Evolutionary conservation across 1,284 basidiomycete genomes (phyloP).

Genomic region (Rhizoctonia solani): DNA sequence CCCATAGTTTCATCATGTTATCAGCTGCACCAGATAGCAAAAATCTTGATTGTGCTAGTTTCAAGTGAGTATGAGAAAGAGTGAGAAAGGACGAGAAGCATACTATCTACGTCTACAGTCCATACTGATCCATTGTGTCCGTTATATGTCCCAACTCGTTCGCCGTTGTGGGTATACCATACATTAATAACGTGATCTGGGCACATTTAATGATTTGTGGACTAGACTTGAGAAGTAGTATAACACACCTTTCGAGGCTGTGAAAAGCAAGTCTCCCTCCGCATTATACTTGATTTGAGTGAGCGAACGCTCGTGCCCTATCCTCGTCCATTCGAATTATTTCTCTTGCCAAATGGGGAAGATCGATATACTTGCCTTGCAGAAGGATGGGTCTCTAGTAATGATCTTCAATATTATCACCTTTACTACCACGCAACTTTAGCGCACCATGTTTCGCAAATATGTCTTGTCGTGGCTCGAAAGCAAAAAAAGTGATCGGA

Average conservation of each 20-base stretch:
- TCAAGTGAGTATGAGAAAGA: not conserved
- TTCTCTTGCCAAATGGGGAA: not conserved
- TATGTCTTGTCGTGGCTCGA: conserved; percentile 10
- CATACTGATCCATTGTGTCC: conserved; percentile 97
- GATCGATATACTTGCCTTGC: conserved; percentile 40
- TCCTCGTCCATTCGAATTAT: conserved; percentile 18
- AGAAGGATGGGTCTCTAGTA: conserved; percentile 43
- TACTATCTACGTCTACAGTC: conserved; percentile 95
- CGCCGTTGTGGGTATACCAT: conserved; percentile 99
- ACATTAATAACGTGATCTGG: conserved; percentile 89
- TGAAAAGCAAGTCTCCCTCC: conserved; percentile 96
- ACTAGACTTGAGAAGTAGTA: not conserved
- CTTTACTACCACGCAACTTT: too few species aligned
- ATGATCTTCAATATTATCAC: conserved; percentile 15
- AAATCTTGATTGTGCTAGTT: conserved; percentile 77
- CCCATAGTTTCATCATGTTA: conserved; percentile 92
- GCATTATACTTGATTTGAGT: conserved; percentile 97
- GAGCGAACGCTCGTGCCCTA: conserved; percentile 96
- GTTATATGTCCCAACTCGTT: conserved; percentile 94
- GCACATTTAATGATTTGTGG: not conserved
- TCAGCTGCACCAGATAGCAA: conserved; percentile 81
- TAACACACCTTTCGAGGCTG: conserved; percentile 73
- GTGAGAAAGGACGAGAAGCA: conserved; percentile 38
- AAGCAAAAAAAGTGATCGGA: conserved; percentile 35
- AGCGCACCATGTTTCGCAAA: too few species aligned